Evolutionary conservation across 2,329 filamentous ascomycete species (phyloP).

Genomic region (Aspergillus pseudonomiae): DNA sequence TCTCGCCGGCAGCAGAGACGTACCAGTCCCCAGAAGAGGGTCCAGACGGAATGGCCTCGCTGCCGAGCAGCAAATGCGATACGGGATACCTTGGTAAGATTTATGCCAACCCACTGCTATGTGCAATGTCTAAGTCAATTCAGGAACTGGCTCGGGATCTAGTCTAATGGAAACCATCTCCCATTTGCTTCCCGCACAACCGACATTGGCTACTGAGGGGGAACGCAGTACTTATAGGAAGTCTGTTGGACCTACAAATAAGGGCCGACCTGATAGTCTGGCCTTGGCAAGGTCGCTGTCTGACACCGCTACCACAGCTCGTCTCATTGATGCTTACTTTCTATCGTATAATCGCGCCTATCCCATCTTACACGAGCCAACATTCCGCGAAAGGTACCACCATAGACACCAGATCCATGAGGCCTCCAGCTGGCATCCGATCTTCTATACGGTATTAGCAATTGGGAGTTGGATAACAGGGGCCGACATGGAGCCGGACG

Average conservation of each 20-base stretch:
- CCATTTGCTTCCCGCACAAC: constrained; percentile 13
- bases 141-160: constrained; percentile 21
- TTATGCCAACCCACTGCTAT: background rate
- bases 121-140: background rate
- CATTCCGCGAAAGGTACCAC: constrained; percentile 26
- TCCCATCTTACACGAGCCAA: constrained; percentile 31
- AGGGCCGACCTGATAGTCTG: background rate
- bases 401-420: constrained; percentile 15
- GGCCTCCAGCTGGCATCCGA: constrained; percentile 26
- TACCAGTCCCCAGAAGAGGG: background rate
- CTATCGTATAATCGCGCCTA: constrained; percentile 28
- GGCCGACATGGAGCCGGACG: constrained; percentile 12
- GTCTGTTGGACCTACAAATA: background rate
- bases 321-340: constrained; percentile 32
- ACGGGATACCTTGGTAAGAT: constrained; percentile 21
- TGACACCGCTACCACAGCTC: constrained; percentile 12
- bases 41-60: constrained; percentile 21
- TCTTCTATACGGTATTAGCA: constrained; percentile 28
- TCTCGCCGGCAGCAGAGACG: background rate
- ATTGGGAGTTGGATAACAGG: constrained; percentile 28
- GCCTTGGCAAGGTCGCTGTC: constrained; percentile 4
- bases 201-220: background rate
- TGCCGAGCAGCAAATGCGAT: constrained; percentile 10
- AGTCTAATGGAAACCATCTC: constrained; percentile 18
- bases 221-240: background rate